Evolutionary conservation across 164 flowering plant species (phyloP).

Genomic region (Stephania yunnanensis): DNA sequence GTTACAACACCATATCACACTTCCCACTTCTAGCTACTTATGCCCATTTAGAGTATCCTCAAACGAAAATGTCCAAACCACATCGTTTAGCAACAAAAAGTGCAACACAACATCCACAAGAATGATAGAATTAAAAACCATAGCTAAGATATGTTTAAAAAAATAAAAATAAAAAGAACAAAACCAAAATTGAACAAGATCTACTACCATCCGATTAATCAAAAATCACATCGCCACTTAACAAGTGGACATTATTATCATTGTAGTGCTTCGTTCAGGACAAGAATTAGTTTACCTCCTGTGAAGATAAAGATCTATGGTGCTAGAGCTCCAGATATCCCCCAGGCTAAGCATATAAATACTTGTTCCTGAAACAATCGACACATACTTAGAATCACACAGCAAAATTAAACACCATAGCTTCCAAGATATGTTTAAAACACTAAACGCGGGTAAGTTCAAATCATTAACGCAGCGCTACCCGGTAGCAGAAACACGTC

Average conservation of each 20-base stretch:
- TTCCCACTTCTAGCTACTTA: no score
- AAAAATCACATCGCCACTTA: neutral
- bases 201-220: no score
- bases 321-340: constrained; percentile 85
- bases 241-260: neutral
- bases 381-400: neutral
- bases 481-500: constrained; percentile 82
- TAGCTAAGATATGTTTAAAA: no score
- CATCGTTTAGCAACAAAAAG: neutral
- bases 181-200: neutral
- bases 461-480: constrained; percentile 15
- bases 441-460: neutral
- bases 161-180: neutral
- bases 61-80: neutral
- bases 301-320: constrained; percentile 88
- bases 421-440: no score
- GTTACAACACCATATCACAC: no score
- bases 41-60: no score
- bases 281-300: constrained; percentile 42
- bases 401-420: neutral
- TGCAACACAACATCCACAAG: neutral
- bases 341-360: constrained; percentile 83
- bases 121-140: neutral
- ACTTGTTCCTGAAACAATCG: constrained; percentile 56
- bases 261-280: neutral